phyloP scores from a whole-genome alignment of 2,329 filamentous ascomycete genomes.

The Bertia moriformis region DNA sequence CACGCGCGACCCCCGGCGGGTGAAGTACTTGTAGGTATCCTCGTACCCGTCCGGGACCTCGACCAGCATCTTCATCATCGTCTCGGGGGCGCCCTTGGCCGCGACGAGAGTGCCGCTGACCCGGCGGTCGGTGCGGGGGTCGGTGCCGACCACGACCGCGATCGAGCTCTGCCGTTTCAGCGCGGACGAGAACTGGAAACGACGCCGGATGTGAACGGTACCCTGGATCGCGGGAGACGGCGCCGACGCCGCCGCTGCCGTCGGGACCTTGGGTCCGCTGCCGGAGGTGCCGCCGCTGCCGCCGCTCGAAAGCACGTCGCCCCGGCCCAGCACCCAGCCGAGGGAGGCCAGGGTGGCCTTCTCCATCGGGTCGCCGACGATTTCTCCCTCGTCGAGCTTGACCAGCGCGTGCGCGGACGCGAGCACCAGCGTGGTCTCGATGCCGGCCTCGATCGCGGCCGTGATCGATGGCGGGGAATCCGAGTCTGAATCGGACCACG shows the following conservation, averaged over 20 bases:
- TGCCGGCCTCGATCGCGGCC: slow-evolving; percentile 51
- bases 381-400: slow-evolving; percentile 88
- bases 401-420: slow-evolving; percentile 91
- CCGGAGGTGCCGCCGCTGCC: slow-evolving; percentile 25
- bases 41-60: slow-evolving; percentile 77
- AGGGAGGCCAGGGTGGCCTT: slow-evolving; percentile 83
- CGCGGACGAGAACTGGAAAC: slow-evolving; percentile 95
- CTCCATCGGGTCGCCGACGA: slow-evolving; percentile 97
- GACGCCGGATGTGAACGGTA: slow-evolving; percentile 82
- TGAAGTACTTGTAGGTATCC: slow-evolving; percentile 97
- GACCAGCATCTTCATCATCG: slow-evolving; percentile 83
- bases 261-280: slow-evolving; percentile 31
- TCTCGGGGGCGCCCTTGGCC: slow-evolving; percentile 95
- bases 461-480: slow-evolving; percentile 72
- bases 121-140: slow-evolving; percentile 61
- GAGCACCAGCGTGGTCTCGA: slow-evolving; percentile 82
- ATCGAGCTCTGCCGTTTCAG: slow-evolving; percentile 93
- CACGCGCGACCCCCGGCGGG: slow-evolving; percentile 84
- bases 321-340: slow-evolving; percentile 81
- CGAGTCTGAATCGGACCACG: slow-evolving; percentile 45
- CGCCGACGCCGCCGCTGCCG: not conserved
- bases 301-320: slow-evolving; percentile 69
- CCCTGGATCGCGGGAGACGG: no score
- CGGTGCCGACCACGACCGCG: slow-evolving; percentile 62
- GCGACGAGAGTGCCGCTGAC: slow-evolving; percentile 76